Evolutionary conservation across 768 basidiomycete species (phyloP).

Genomic region (Russula earlei): DNA sequence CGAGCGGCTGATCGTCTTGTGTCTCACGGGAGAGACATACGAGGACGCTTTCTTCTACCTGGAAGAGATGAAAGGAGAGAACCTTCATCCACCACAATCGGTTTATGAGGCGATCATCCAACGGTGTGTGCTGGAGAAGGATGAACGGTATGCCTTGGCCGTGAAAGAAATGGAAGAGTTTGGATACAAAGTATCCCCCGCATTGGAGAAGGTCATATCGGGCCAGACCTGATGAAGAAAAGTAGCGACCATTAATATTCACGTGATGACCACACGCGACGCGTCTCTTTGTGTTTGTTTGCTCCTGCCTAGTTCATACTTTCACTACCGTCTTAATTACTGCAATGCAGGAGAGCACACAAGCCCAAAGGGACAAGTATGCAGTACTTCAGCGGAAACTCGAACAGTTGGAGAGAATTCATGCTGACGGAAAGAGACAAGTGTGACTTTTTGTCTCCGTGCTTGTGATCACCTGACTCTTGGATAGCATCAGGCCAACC

Average conservation of each 20-base stretch:
- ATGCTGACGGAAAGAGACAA: conserved; percentile 54
- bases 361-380: conserved; percentile 36
- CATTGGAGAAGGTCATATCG: conserved; percentile 28
- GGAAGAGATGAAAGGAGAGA: conserved; percentile 73
- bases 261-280: conserved; percentile 11
- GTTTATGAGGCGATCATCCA: conserved; percentile 54
- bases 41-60: conserved; percentile 86
- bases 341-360: neutral
- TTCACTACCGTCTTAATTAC: neutral
- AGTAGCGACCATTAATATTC: neutral
- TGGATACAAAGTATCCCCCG: conserved; percentile 36
- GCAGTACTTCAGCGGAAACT: conserved; percentile 50
- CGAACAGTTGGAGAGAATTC: conserved; percentile 52
- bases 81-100: conserved; percentile 40
- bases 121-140: conserved; percentile 46
- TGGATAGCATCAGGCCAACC: conserved; percentile 47
- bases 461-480: conserved; percentile 6
- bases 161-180: conserved; percentile 61
- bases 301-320: neutral
- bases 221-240: neutral
- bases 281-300: conserved; percentile 14
- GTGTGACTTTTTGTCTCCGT: conserved; percentile 33
- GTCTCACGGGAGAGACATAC: conserved; percentile 61
- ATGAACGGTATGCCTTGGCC: conserved; percentile 55
- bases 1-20: conserved; percentile 57